Conservation (phyloP, 495 filamentous ascomycete genomes). For the Parathielavia appendiculata region DNA sequence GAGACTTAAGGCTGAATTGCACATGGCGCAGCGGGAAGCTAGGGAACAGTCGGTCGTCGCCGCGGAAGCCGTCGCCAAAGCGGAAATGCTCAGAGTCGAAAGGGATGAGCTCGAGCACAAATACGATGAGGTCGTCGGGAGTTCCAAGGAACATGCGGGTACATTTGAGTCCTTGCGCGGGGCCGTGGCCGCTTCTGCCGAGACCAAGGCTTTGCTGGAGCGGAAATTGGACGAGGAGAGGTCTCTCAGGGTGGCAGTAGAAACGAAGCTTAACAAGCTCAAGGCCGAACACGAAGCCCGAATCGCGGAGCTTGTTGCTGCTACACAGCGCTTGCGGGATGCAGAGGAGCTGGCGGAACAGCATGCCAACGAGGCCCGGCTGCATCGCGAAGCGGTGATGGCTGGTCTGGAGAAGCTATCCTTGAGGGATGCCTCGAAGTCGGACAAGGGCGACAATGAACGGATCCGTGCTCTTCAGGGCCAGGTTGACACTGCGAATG, state of each 20-base stretch:
- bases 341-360: slow-evolving; percentile 88
- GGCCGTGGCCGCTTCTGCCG: slow-evolving; percentile 71
- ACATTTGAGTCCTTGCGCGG: slow-evolving; percentile 70
- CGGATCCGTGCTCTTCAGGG: slow-evolving; percentile 71
- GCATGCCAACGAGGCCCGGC: slow-evolving; percentile 78
- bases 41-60: slow-evolving; percentile 72
- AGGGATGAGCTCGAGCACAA: slow-evolving; percentile 73
- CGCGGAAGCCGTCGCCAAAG: slow-evolving; percentile 66
- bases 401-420: slow-evolving; percentile 72
- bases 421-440: slow-evolving; percentile 45
- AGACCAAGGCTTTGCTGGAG: slow-evolving; percentile 70
- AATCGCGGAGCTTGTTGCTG: slow-evolving; percentile 70
- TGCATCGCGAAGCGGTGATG: slow-evolving; percentile 78
- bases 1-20: slow-evolving; percentile 75
- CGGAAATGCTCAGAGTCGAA: slow-evolving; percentile 71
- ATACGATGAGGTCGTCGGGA: slow-evolving; percentile 60
- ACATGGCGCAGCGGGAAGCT: slow-evolving; percentile 64
- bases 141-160: slow-evolving; percentile 63
- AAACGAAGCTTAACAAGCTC: slow-evolving; percentile 72
- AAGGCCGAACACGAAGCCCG: slow-evolving; percentile 81
- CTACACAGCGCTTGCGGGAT: slow-evolving; percentile 69
- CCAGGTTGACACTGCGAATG: slow-evolving; percentile 72
- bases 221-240: slow-evolving; percentile 82
- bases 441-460: slow-evolving; percentile 59
- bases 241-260: slow-evolving; percentile 65